These are phyloP conservation scores for Cnidoscolus chayamansa DNA, from an alignment of 441 rosid genomes.

Conservation along the genomic window DNA sequence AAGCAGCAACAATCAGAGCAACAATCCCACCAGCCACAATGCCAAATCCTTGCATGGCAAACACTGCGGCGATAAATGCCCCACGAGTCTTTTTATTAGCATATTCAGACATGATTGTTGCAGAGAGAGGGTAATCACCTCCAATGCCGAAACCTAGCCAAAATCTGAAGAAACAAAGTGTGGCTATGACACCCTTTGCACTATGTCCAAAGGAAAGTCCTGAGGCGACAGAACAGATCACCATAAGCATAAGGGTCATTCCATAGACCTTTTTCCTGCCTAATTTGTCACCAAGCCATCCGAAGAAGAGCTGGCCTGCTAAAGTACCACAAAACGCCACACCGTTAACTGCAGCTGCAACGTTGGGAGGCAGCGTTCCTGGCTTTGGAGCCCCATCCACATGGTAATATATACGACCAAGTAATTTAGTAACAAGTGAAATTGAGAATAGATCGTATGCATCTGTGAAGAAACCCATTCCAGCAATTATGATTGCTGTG, in stretches of 20 bases:
- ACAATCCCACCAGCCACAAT: constrained; percentile 60
- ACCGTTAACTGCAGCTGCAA: constrained; percentile 71
- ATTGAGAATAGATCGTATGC: constrained; percentile 78
- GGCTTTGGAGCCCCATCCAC: constrained; percentile 63
- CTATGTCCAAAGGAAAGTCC: constrained; percentile 57
- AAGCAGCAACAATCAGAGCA: constrained; percentile 42
- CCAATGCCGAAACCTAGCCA: constrained; percentile 94
- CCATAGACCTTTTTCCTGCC: constrained; percentile 75
- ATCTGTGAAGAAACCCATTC: constrained; percentile 86
- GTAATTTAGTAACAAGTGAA: constrained; percentile 68
- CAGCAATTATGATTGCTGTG: constrained; percentile 69
- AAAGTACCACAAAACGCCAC: constrained; percentile 74
- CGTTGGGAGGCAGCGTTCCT: constrained; percentile 65
- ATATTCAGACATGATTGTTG: constrained; percentile 80
- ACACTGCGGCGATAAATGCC: constrained; percentile 73
- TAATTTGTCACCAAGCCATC: constrained; percentile 77
- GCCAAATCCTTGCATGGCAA: constrained; percentile 85
- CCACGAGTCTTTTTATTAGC: constrained; percentile 81
- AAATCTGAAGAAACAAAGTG: constrained; percentile 77
- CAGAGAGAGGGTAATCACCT: constrained; percentile 77
- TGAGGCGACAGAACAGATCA: constrained; percentile 57
- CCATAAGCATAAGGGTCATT: constrained; percentile 70
- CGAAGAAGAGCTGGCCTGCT: constrained; percentile 75
- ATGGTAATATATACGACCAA: constrained; percentile 69
- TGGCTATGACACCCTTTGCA: constrained; percentile 52